These are phyloP conservation scores for Fibroporia radiculosa DNA, from an alignment of 768 basidiomycete genomes.

Conservation along the genomic window DNA sequence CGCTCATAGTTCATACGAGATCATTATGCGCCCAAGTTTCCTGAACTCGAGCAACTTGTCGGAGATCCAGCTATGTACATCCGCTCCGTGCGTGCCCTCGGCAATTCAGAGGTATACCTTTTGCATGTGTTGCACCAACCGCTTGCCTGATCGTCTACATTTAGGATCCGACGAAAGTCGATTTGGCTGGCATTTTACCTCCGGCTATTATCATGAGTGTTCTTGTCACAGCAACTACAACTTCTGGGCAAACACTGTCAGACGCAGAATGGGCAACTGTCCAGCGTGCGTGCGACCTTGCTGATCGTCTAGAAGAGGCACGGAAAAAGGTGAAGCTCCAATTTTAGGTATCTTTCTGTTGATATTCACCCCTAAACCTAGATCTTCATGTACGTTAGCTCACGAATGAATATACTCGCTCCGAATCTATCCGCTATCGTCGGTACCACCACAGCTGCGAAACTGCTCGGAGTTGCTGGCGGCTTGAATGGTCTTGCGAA, in stretches of 20 bases:
- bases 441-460: constrained; percentile 97
- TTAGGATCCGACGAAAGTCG: constrained; percentile 82
- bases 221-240: constrained; percentile 90
- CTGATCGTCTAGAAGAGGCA: constrained; percentile 81
- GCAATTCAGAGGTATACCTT: constrained; percentile 62
- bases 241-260: constrained; percentile 65
- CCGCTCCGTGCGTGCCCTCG: constrained; percentile 80
- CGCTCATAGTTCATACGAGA: constrained; percentile 84
- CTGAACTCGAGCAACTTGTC: constrained; percentile 93
- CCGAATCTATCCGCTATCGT: constrained; percentile 98
- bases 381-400: constrained; percentile 99
- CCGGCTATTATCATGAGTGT: constrained; percentile 94
- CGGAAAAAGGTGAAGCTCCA: constrained; percentile 61
- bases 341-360: neutral
- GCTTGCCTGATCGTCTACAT: constrained; percentile 4
- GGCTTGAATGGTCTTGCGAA: constrained; percentile 85
- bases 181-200: constrained; percentile 72
- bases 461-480: constrained; percentile 94
- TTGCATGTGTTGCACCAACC: neutral
- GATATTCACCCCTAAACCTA: constrained; percentile 22
- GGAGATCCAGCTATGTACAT: constrained; percentile 90
- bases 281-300: constrained; percentile 80
- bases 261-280: constrained; percentile 75
- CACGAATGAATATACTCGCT: constrained; percentile 95
- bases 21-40: constrained; percentile 92